Evolutionary conservation across 352 stramenopile species (phyloP), one percentile per base, ranked within the genome.

Genomic region (Phytopythium cucurbitacearum): DNA sequence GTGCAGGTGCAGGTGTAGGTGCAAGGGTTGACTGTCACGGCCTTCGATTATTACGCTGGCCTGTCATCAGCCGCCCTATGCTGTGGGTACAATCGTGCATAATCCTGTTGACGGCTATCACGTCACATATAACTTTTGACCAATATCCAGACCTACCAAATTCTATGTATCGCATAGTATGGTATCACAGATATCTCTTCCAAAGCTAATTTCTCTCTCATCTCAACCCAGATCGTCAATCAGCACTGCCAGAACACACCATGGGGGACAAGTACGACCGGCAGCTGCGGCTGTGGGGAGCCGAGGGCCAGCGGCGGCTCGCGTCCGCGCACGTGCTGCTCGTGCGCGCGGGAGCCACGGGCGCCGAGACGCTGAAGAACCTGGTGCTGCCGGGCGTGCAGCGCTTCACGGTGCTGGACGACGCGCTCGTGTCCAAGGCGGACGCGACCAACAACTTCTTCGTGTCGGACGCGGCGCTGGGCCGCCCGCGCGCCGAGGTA

Each of bases 351-450:
- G 86, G 91, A 12, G 83, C 96, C 8, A 97, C 91, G 4, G 96
- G 93, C 10, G 96, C 96, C 1, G 97, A 99, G 77, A 97, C 94
- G 33, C 78, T 99, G 48, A 99, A 99, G 80, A 99, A 99, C 78
- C 72, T 99, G 21, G 90, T 98, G 49, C 71, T 98, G 33, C 91
- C 91, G 12, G 80, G 91, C 15, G 69, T 97, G 13, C 74, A 91
- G 48, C 73, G 71, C 35, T 98, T 99, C 65, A 95, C 89, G 32
- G 85, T 99, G 13, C 56, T 99, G 7, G 97, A 99, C 79, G 92
- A 96, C 51, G 67, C 69, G 28, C 52, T 42, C 1, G 89, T 97
- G 48, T 69, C 71, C 6, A 65, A 85, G 36, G 67, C 71, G 12
- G 87, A 98, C 57, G 57, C 80, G 40, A 85, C 82, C 56, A 97